Base-by-base conservation (phyloP, 2,329 filamentous ascomycete species). In the Annulohypoxylon truncatum region DNA sequence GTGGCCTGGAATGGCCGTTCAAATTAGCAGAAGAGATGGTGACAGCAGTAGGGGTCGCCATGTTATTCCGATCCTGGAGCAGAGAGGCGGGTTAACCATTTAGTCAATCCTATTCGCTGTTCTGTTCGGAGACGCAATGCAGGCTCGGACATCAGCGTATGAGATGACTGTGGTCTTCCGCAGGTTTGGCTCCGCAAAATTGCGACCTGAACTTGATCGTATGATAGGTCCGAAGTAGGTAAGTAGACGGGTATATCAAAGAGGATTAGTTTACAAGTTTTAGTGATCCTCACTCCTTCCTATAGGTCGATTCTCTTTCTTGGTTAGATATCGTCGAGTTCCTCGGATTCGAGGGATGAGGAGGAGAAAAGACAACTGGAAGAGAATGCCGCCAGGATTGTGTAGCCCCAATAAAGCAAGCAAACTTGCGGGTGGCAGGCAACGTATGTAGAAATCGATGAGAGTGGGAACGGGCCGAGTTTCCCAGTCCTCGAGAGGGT, bases 41-140 rank as follows among this genome's bases (percentile, higher is more conserved):
- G 53, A 73, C 38, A 47, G 69, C 57, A 40, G 72, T 64, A 63
- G 74, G 69, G 20, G 73, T 70, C 61, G 74, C 73, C 68, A 71
- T 74, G 40, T 61, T 68, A 46, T 54, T 68, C 67, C 67, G 67
- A 61, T 70, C 44, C 53, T 70, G 65, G 67, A 66, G 59, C 31
- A 50, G 51, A 62, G 51, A 65, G 40, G 57, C 28, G 65, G 61
- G 58, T 60, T 46, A 67, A 55, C 33, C 67, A 69, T 67, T 51
- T 42, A 66, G 20, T 54, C 33, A 42, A 60, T 68, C 59, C 55
- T 67, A 69, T 71, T 67, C 59, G 69, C 46, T 69, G 48, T 53
- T 33, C 20, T n/a, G 38, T 55, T 68, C 58, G 65, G 61, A 53
- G 61, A 62, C 67, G 64, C 55, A 68, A 70, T 70, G 67, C 67